These are phyloP conservation scores for Cryphonectria radicalis DNA, from an alignment of 2,329 filamentous ascomycete species.

Conservation along the genomic window DNA sequence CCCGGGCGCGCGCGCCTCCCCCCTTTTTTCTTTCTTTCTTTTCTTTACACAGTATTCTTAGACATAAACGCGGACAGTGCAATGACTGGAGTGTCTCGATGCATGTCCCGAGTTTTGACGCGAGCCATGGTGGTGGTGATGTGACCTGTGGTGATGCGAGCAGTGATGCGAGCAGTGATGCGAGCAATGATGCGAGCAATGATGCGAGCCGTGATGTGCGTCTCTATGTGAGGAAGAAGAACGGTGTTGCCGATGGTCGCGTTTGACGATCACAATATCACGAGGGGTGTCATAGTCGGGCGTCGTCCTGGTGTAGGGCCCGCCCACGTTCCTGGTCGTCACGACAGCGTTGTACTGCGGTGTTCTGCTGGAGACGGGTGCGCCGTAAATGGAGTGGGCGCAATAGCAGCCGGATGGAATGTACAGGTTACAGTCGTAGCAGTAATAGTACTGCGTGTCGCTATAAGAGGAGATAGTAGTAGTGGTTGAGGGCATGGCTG, in stretches of 20 bases:
- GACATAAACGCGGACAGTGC: slow-evolving; percentile 12
- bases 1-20: too few species aligned
- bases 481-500: background rate
- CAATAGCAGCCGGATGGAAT: slow-evolving; percentile 25
- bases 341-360: background rate
- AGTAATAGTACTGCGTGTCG: slow-evolving; percentile 19
- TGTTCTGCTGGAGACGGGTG: background rate
- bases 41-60: background rate
- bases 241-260: slow-evolving; percentile 4
- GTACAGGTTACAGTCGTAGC: slow-evolving; percentile 18
- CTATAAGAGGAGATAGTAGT: slow-evolving; percentile 5
- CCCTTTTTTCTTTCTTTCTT: background rate
- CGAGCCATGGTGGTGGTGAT: too few species aligned
- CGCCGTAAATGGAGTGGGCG: slow-evolving; percentile 18
- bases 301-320: background rate
- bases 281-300: background rate
- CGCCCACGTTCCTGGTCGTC: background rate
- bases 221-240: background rate
- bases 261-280: slow-evolving; percentile 11
- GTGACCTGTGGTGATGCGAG: background rate
- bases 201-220: background rate
- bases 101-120: background rate
- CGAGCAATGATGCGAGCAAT: background rate
- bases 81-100: slow-evolving; percentile 16
- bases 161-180: background rate